Conservation (phyloP, 2,329 filamentous ascomycete species). For the Epicoccum sorghinum region DNA sequence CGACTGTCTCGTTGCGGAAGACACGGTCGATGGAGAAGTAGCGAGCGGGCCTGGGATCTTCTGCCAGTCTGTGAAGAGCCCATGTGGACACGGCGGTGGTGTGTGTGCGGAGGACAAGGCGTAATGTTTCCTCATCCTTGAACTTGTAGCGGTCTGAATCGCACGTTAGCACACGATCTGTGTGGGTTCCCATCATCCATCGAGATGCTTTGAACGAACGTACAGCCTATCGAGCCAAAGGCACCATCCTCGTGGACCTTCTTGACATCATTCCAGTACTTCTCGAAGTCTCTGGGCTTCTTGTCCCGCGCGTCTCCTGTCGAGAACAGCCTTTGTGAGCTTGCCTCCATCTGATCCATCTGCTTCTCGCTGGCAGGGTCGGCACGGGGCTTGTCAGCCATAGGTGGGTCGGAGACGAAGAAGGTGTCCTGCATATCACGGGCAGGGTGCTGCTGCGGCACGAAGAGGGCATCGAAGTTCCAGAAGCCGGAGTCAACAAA, state of each 20-base stretch:
- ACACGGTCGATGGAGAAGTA: slow-evolving; percentile 99
- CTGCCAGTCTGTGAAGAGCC: slow-evolving; percentile 87
- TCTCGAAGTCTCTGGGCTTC: slow-evolving; percentile 70
- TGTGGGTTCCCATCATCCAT: too few relatives aligned
- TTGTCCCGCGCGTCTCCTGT: slow-evolving; percentile 59
- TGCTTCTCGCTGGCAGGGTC: slow-evolving; percentile 58
- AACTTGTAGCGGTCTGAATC: slow-evolving; percentile 79
- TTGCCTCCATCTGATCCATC: slow-evolving; percentile 57
- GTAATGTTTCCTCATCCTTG: slow-evolving; percentile 83
- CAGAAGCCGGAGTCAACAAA: slow-evolving; percentile 98
- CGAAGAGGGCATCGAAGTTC: slow-evolving; percentile 97
- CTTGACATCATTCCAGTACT: slow-evolving; percentile 87
- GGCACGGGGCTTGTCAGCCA: slow-evolving; percentile 70
- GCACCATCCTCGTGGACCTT: slow-evolving; percentile 89
- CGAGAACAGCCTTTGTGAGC: slow-evolving; percentile 59
- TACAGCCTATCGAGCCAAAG: slow-evolving; percentile 87
- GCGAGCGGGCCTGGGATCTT: slow-evolving; percentile 81
- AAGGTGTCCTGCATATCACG: slow-evolving; percentile 98
- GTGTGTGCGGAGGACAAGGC: slow-evolving; percentile 91
- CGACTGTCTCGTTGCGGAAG: slow-evolving; percentile 96
- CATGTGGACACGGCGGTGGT: slow-evolving; percentile 91
- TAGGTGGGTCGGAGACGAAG: slow-evolving; percentile 89
- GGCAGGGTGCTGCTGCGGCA: slow-evolving; percentile 96
- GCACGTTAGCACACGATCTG: neutral
- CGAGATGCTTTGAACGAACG: neutral